Base-by-base conservation (phyloP, 169 alveolate genomes). In the Eimeria tenella region DNA sequence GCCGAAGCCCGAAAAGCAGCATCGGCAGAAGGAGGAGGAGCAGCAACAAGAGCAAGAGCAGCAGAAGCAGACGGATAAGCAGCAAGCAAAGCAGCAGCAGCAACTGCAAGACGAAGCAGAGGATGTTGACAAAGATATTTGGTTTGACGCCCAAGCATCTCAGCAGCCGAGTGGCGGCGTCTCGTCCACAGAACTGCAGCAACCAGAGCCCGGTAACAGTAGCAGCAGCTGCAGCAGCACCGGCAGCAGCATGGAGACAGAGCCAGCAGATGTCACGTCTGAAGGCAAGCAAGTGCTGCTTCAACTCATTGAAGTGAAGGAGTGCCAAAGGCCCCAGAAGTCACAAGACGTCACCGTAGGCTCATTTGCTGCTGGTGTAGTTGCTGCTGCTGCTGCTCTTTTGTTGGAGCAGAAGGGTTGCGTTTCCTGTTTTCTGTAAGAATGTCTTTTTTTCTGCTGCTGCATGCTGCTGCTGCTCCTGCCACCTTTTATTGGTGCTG, bases 201-300 rank as follows among this genome's bases (percentile, higher is more conserved):
- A 74, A 55, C 60, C 60, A 42, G 58, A 74, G 10, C 60, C 60
- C 58, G 25, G 52, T 15, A 68, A n/a, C 77, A 21, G 50, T 49
- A 68, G 50, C 77, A 68, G 19, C 77, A 19, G 77, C 77, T 25
- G 60, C 84, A 49, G 84, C 84, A 74, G 60, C 84, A 25, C 58
- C 62, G 19, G 15, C 53, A n/a, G 19, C 25, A 21, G 25, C 11
- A 3, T 11, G 9, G 31, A 10, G 31, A n/a, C 21, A 68, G 77
- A 68, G 10, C 25, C 62, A 74, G 23, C 25, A 8, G 6, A 52
- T 74, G 25, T 15, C 6, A 25, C 55, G 25, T 42, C 60, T 5
- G 84, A 74, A 49, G 84, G 84, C 58, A 74, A 74, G 84, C 60
- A 25, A 7, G 84, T 74, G 7, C 31, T 74, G 84, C 60, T 74